Percentiles rank a stretch among this genome's conserved stretches.
These are phyloP conservation scores for Stygiomarasmius scandens DNA, from an alignment of 1,284 basidiomycete species.

Conservation along the genomic window DNA sequence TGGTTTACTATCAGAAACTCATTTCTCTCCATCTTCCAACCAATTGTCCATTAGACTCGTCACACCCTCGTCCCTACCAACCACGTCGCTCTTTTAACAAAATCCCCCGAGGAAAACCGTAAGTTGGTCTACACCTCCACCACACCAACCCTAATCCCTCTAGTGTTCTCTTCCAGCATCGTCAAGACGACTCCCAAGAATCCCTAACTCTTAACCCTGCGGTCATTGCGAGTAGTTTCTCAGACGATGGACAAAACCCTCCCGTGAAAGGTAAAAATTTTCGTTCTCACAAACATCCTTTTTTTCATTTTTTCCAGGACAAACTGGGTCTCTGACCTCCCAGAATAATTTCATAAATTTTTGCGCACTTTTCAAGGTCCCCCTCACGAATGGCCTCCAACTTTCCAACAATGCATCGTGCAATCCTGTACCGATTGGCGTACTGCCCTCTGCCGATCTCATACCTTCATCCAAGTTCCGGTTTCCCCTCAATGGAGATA, in stretches of 20 bases:
- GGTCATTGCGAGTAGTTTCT: background rate
- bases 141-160: too few species aligned
- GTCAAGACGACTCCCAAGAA: background rate
- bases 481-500: slow-evolving; percentile 44
- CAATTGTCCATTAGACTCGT: too few species aligned
- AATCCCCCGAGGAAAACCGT: too few species aligned
- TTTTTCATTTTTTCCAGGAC: background rate
- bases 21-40: too few species aligned
- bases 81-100: too few species aligned
- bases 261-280: background rate
- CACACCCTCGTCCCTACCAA: too few species aligned
- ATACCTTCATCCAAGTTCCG: slow-evolving; percentile 52
- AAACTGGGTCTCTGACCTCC: slow-evolving; percentile 32
- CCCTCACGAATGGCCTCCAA: slow-evolving; percentile 39
- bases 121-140: too few species aligned
- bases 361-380: slow-evolving; percentile 28
- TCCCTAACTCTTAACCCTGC: background rate
- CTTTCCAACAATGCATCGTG: slow-evolving; percentile 45
- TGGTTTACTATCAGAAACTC: too few species aligned
- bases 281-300: too few species aligned
- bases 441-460: slow-evolving; percentile 38
- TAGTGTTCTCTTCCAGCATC: background rate
- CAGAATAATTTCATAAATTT: slow-evolving; percentile 47
- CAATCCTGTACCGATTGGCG: slow-evolving; percentile 30
- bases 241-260: background rate